A percentile compares a stretch with the other conserved stretches of the same genome.
These are phyloP conservation scores for Colletotrichum endophyticum DNA, from an alignment of 2,329 filamentous ascomycete genomes.

Conservation along the genomic window DNA sequence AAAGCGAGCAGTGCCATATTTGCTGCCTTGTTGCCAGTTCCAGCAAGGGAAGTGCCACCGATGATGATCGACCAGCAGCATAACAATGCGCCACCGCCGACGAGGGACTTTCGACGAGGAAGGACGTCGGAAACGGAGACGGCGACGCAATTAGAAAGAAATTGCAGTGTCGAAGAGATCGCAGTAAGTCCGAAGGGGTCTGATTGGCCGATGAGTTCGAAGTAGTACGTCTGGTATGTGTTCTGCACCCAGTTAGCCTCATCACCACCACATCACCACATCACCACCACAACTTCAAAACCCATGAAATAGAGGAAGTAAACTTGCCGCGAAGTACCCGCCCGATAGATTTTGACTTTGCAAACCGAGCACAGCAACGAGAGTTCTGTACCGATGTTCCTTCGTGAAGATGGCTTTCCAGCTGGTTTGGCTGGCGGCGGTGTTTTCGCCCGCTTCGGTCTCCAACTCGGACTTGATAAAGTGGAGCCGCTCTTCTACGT, in stretches of 20 bases:
- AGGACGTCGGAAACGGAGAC: background rate
- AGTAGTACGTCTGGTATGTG: slow-evolving; percentile 33
- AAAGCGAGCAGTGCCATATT: slow-evolving; percentile 30
- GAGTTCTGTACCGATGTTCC: slow-evolving; percentile 27
- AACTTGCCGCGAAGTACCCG: slow-evolving; percentile 27
- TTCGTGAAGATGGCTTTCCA: slow-evolving; percentile 34
- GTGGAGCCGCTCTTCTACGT: slow-evolving; percentile 26
- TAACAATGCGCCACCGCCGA: background rate
- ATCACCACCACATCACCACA: too few relatives aligned
- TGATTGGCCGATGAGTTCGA: slow-evolving; percentile 32
- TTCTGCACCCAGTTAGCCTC: slow-evolving; percentile 15
- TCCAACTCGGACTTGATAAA: slow-evolving; percentile 32
- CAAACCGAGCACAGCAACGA: slow-evolving; percentile 29
- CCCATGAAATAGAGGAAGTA: accelerated
- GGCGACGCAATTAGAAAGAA: background rate
- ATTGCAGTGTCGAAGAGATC: slow-evolving; percentile 23
- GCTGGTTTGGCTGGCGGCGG: slow-evolving; percentile 28
- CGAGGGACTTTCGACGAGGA: background rate
- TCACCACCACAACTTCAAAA: background rate
- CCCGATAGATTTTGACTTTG: slow-evolving; percentile 33
- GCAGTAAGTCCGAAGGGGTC: slow-evolving; percentile 32
- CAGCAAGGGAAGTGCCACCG: background rate
- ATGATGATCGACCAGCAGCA: background rate
- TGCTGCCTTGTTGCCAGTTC: slow-evolving; percentile 14
- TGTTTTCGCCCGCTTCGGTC: slow-evolving; percentile 25